Conservation (phyloP, 148 eudicot species). For the Cornus suecica region DNA sequence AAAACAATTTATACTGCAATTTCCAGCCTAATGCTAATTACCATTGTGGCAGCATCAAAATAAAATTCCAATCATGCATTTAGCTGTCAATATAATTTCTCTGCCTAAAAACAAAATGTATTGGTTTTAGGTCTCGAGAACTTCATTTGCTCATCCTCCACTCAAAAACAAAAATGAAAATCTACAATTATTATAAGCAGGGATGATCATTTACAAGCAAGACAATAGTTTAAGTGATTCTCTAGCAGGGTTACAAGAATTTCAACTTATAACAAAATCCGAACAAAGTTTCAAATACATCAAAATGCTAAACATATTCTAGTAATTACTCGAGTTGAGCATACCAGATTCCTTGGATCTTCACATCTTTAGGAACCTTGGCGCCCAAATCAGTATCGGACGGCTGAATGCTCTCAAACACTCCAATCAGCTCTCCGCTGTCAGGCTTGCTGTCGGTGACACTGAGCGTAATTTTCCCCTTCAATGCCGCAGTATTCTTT, state of each 20-base stretch:
- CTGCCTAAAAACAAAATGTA: not conserved
- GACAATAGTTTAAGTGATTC: slow-evolving; percentile 5
- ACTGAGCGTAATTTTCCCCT: slow-evolving; percentile 64
- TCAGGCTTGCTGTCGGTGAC: slow-evolving; percentile 78
- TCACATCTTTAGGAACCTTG: slow-evolving; percentile 90
- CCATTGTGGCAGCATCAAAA: too few species aligned
- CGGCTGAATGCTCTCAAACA: slow-evolving; percentile 93
- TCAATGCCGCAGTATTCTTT: slow-evolving; percentile 66
- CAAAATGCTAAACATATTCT: slow-evolving; percentile 2
- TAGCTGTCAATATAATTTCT: too few species aligned
- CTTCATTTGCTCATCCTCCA: not conserved
- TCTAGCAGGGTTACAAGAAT: slow-evolving; percentile 7
- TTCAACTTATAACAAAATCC: slow-evolving; percentile 15
- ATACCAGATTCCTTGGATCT: slow-evolving; percentile 96
- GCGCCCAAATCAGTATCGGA: slow-evolving; percentile 98
- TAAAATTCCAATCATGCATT: too few species aligned
- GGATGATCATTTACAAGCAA: slow-evolving; percentile 33
- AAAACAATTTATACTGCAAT: too few species aligned
- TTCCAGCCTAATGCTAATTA: too few species aligned
- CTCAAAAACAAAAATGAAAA: not conserved
- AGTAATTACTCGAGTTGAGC: slow-evolving; percentile 83
- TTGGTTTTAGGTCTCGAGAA: not conserved
- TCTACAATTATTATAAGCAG: slow-evolving; percentile 9
- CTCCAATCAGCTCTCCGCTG: slow-evolving; percentile 92
- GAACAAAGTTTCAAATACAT: not conserved